phyloP scores from a whole-genome alignment of 2,329 filamentous ascomycete genomes.

The Cladosporium sp. region DNA sequence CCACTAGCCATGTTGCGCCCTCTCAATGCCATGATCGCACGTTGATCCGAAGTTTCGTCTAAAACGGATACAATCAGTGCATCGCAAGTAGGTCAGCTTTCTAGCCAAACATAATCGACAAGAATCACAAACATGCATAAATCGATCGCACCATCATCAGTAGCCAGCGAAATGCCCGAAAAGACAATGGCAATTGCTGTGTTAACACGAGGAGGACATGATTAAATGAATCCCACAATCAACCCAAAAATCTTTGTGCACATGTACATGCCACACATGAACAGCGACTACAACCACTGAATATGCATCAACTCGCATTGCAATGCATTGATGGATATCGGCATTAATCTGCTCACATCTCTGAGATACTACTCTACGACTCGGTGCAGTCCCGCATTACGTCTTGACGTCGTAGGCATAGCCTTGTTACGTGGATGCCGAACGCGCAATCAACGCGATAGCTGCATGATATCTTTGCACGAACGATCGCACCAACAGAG shows the following conservation, averaged over 20 bases:
- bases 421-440: background rate
- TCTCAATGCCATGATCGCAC: background rate
- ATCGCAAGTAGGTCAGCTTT: background rate
- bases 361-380: background rate
- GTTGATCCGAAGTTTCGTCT: background rate
- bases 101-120: background rate
- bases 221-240: background rate
- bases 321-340: background rate
- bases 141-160: background rate
- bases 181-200: background rate
- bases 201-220: background rate
- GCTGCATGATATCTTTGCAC: background rate
- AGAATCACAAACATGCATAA: background rate
- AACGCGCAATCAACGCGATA: background rate
- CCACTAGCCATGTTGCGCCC: background rate
- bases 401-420: background rate
- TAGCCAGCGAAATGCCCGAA: background rate
- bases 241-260: too few relatives aligned
- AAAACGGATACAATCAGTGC: background rate
- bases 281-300: background rate
- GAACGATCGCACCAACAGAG: background rate
- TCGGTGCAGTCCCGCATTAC: background rate
- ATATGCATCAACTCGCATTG: background rate
- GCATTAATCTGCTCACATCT: background rate
- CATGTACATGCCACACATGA: background rate